A percentile compares a stretch with the other conserved stretches of the same genome.
phyloP scores from a whole-genome alignment of 228 moss, liverwort and hornwort genomes.

The Sphagnum fallax region DNA sequence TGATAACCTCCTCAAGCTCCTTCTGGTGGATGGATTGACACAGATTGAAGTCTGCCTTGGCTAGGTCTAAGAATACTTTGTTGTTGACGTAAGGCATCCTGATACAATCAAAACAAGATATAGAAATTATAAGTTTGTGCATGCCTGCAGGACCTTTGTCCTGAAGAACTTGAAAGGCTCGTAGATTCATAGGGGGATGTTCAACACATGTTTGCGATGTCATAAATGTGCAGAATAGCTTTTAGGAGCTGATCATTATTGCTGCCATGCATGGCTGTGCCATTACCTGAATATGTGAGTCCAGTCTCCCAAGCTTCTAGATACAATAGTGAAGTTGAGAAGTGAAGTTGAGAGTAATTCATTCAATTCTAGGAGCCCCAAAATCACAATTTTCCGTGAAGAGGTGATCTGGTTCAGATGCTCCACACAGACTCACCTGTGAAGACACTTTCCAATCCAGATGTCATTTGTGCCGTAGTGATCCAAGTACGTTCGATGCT shows the following conservation, averaged over 20 bases:
- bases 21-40: constrained; percentile 38
- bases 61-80: constrained; percentile 45
- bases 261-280: not conserved
- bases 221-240: not conserved
- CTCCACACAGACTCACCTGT: constrained; percentile 25
- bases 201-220: not conserved
- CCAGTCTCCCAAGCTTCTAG: no score
- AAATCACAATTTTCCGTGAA: not conserved
- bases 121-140: no score
- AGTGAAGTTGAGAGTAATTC: not conserved
- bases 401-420: not conserved
- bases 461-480: constrained; percentile 74
- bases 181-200: not conserved
- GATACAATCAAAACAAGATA: not conserved
- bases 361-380: not conserved
- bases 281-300: not conserved
- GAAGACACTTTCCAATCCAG: constrained; percentile 81
- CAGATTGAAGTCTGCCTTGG: constrained; percentile 70
- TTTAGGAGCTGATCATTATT: not conserved
- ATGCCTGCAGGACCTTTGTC: not conserved
- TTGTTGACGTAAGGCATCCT: constrained; percentile 63
- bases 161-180: not conserved
- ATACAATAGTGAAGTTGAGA: no score
- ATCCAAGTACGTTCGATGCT: constrained; percentile 67
- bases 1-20: constrained; percentile 35